These are phyloP conservation scores for Fusarium virguliforme DNA, from an alignment of 2,329 filamentous ascomycete genomes.

Conservation along the genomic window DNA sequence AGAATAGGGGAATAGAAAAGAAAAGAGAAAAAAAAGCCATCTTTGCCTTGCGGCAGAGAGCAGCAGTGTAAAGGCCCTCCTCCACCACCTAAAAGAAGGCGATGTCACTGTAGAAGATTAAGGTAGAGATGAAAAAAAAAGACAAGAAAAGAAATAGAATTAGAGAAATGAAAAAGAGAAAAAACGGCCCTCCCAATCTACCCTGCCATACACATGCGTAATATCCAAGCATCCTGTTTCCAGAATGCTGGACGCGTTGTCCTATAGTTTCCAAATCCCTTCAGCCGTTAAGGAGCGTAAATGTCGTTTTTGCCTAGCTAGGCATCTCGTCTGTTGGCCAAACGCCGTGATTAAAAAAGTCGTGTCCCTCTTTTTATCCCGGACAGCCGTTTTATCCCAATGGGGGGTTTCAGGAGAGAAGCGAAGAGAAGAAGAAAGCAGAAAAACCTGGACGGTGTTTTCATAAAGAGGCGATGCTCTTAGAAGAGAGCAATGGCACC, in stretches of 20 bases:
- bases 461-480: slow-evolving; percentile 15
- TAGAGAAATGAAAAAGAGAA: slow-evolving; percentile 9
- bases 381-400: slow-evolving; percentile 32
- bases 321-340: slow-evolving; percentile 13
- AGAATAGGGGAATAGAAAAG: slow-evolving; percentile 15
- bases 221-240: slow-evolving; percentile 5
- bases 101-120: slow-evolving; percentile 32
- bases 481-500: slow-evolving; percentile 59
- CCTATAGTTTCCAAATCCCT: neutral
- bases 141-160: slow-evolving; percentile 17
- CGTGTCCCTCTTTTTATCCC: slow-evolving; percentile 23
- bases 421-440: slow-evolving; percentile 25
- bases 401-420: slow-evolving; percentile 24
- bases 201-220: slow-evolving; percentile 23
- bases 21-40: slow-evolving; percentile 2
- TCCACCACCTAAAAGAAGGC: slow-evolving; percentile 17
- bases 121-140: slow-evolving; percentile 1
- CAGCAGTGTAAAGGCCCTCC: slow-evolving; percentile 8
- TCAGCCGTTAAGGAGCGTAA: slow-evolving; percentile 36
- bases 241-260: slow-evolving; percentile 17
- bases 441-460: slow-evolving; percentile 25
- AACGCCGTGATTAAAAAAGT: slow-evolving; percentile 36
- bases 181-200: slow-evolving; percentile 21
- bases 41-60: slow-evolving; percentile 10
- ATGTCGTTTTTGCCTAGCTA: slow-evolving; percentile 23